A percentile compares a stretch with the other conserved stretches of the same genome.
Conservation (phyloP, 345 rosid genomes). For the Garcia nutans region DNA sequence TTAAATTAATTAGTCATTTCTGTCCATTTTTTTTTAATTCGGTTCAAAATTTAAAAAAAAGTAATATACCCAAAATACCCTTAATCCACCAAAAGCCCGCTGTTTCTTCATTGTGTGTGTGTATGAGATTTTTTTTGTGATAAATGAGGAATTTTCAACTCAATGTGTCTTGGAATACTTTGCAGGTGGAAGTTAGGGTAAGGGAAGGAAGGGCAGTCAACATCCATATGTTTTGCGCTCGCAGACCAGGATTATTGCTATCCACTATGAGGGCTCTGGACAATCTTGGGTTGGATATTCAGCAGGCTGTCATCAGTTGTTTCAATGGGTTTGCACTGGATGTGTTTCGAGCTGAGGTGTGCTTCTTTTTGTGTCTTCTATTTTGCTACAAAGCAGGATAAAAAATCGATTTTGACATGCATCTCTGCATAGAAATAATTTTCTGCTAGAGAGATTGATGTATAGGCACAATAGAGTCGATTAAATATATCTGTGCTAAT, state of each 20-base stretch:
- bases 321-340: conserved; percentile 94
- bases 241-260: conserved; percentile 86
- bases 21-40: too few species aligned
- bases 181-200: conserved; percentile 82
- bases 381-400: background rate
- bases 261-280: conserved; percentile 92
- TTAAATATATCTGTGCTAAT: background rate
- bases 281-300: conserved; percentile 90
- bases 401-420: background rate
- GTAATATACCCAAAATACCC: too few species aligned
- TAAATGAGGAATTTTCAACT: background rate
- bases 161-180: background rate
- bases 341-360: conserved; percentile 93
- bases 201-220: conserved; percentile 98
- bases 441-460: background rate
- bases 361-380: background rate
- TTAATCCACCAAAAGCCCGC: too few species aligned
- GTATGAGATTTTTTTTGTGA: too few species aligned
- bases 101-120: too few species aligned
- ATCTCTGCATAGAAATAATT: background rate
- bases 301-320: conserved; percentile 95
- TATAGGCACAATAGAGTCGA: too few species aligned
- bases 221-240: conserved; percentile 94
- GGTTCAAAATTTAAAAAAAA: too few species aligned
- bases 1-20: too few species aligned